phyloP scores from a whole-genome alignment of 306 rosid species.

The Citrullus colocynthis region DNA sequence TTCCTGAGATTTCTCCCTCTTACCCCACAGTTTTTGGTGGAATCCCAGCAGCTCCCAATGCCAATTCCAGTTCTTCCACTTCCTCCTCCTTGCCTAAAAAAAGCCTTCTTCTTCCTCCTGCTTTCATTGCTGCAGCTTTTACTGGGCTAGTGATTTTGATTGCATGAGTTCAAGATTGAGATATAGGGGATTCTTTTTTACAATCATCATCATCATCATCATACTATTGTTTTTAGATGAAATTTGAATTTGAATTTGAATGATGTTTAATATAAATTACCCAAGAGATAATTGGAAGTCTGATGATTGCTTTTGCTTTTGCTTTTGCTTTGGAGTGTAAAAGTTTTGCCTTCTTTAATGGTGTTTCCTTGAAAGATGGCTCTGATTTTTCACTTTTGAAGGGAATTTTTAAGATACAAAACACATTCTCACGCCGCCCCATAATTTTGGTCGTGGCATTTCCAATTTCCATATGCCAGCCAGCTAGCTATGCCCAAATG shows the following conservation, averaged over 20 bases:
- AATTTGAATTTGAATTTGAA: neutral
- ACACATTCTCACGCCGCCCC: neutral
- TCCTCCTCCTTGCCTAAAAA: conserved; percentile 30
- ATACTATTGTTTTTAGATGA: neutral
- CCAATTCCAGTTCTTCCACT: conserved; percentile 17
- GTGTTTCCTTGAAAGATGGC: too few species aligned
- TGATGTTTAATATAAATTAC: neutral
- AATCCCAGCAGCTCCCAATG: conserved; percentile 45
- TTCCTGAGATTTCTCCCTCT: conserved; percentile 54
- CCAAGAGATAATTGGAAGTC: neutral
- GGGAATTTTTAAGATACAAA: too few species aligned
- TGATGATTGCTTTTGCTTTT: neutral
- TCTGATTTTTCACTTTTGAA: too few species aligned
- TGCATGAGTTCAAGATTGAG: neutral
- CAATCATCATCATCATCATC: neutral
- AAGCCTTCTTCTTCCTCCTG: conserved; percentile 4
- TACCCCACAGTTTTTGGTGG: conserved; percentile 61
- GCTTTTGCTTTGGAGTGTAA: too few species aligned
- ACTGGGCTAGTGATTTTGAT: conserved; percentile 20
- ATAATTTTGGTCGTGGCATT: neutral
- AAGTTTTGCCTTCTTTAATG: too few species aligned
- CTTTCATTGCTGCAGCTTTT: neutral
- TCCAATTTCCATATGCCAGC: neutral
- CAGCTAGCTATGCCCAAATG: neutral
- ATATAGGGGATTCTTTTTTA: neutral